A percentile compares a stretch with the other conserved stretches of the same genome.
phyloP scores from a whole-genome alignment of 2,329 filamentous ascomycete species.

The Diaporthe vaccinii region DNA sequence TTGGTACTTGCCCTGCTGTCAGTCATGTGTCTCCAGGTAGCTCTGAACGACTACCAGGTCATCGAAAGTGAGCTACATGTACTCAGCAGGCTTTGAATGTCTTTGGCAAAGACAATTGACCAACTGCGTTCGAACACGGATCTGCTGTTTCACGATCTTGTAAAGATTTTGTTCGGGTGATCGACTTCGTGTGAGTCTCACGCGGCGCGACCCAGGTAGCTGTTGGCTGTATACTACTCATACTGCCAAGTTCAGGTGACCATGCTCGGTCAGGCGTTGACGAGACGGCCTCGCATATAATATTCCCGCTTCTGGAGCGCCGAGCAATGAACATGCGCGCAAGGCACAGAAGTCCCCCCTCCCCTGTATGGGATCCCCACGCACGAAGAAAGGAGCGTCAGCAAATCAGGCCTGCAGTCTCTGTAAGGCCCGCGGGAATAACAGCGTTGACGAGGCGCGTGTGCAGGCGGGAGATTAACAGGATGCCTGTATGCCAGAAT shows the following conservation, averaged over 20 bases:
- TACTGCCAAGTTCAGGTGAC: not conserved
- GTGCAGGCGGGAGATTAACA: constrained; percentile 18
- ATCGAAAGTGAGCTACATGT: not conserved
- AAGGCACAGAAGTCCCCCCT: not conserved
- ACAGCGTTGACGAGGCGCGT: not conserved
- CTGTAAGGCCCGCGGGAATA: constrained; percentile 8
- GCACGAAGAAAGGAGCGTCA: not conserved
- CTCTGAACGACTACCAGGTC: too few species aligned
- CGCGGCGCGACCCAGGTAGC: not conserved
- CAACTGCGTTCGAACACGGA: not conserved
- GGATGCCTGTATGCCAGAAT: constrained; percentile 20
- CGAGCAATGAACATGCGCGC: not conserved
- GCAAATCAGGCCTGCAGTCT: constrained; percentile 23
- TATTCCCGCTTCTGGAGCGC: not conserved
- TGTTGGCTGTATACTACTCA: not conserved
- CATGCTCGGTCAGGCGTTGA: not conserved
- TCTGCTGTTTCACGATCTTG: not conserved
- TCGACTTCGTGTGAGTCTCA: too few species aligned
- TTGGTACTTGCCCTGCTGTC: not conserved
- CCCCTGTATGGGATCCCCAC: not conserved
- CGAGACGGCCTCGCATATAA: not conserved
- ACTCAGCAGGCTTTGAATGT: not conserved
- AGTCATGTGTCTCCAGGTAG: not conserved
- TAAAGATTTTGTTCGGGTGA: not conserved
- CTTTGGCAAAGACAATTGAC: too few species aligned